These are phyloP conservation scores for Sequoiadendron giganteum DNA, from an alignment of 75 land plant genomes.

Conservation along the genomic window DNA sequence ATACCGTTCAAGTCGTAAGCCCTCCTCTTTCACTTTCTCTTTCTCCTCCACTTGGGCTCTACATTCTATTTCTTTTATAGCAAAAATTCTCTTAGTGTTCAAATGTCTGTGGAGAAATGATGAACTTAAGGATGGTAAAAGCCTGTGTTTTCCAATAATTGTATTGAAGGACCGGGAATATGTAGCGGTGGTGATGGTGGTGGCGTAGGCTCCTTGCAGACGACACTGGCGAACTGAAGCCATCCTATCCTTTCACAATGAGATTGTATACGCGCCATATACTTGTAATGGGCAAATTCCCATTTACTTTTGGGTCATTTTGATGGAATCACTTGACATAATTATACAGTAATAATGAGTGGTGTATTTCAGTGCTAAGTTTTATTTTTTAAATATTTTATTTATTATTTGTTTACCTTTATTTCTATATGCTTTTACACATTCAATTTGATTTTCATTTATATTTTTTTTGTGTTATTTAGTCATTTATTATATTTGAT, in stretches of 20 bases:
- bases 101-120: neutral
- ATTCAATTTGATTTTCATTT: too few species aligned
- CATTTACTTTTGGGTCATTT: too few species aligned
- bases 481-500: too few species aligned
- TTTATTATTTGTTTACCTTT: too few species aligned
- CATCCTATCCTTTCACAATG: neutral
- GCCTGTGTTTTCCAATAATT: neutral
- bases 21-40: constrained; percentile 7
- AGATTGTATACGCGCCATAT: too few species aligned
- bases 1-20: constrained; percentile 18
- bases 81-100: neutral
- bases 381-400: too few species aligned
- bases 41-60: constrained; percentile 2
- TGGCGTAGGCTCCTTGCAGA: neutral
- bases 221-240: neutral
- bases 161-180: neutral
- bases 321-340: too few species aligned
- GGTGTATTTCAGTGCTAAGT: too few species aligned
- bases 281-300: too few species aligned
- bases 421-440: too few species aligned
- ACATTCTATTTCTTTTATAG: neutral
- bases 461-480: too few species aligned
- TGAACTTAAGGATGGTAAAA: neutral
- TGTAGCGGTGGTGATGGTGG: neutral
- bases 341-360: too few species aligned